A percentile compares a stretch with the other conserved stretches of the same genome.
Evolutionary conservation across 495 filamentous ascomycete species (phyloP).

Genomic region (Tuber brumale): DNA sequence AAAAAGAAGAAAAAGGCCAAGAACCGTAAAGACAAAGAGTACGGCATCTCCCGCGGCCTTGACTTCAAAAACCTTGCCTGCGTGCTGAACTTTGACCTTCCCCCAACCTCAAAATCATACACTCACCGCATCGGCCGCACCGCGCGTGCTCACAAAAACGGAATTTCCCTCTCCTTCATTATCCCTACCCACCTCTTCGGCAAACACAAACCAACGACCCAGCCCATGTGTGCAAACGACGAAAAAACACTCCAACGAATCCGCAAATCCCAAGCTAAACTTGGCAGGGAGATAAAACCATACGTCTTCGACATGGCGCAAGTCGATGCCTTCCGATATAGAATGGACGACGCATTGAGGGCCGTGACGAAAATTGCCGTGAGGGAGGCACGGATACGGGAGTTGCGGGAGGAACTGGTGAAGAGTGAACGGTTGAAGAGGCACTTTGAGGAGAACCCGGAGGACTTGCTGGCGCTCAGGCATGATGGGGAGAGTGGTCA

Average conservation of each 20-base stretch:
- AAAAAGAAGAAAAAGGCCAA: constrained; percentile 58
- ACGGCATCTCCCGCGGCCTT: constrained; percentile 85
- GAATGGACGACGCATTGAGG: constrained; percentile 81
- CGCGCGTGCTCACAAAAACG: constrained; percentile 77
- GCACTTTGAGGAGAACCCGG: constrained; percentile 95
- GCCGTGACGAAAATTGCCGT: constrained; percentile 75
- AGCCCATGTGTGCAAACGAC: constrained; percentile 66
- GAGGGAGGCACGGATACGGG: constrained; percentile 78
- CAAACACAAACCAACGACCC: constrained; percentile 81
- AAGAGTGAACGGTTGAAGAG: constrained; percentile 88
- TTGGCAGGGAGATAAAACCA: constrained; percentile 69
- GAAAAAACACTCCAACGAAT: constrained; percentile 74
- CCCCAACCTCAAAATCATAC: constrained; percentile 80
- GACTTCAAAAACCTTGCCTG: constrained; percentile 94
- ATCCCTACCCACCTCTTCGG: constrained; percentile 70
- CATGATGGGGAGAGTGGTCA: constrained; percentile 83
- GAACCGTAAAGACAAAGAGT: constrained; percentile 66
- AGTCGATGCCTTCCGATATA: constrained; percentile 87
- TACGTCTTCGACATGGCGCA: constrained; percentile 93
- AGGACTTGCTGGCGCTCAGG: constrained; percentile 73
- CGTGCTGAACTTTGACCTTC: constrained; percentile 96
- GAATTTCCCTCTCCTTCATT: constrained; percentile 92
- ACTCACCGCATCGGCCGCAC: constrained; percentile 93
- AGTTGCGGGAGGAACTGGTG: constrained; percentile 80
- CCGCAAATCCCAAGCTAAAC: constrained; percentile 61